Evolutionary conservation across 2,329 filamentous ascomycete genomes (phyloP), one percentile per base, ranked within the genome.

Genomic region (Fusarium subglutinans): DNA sequence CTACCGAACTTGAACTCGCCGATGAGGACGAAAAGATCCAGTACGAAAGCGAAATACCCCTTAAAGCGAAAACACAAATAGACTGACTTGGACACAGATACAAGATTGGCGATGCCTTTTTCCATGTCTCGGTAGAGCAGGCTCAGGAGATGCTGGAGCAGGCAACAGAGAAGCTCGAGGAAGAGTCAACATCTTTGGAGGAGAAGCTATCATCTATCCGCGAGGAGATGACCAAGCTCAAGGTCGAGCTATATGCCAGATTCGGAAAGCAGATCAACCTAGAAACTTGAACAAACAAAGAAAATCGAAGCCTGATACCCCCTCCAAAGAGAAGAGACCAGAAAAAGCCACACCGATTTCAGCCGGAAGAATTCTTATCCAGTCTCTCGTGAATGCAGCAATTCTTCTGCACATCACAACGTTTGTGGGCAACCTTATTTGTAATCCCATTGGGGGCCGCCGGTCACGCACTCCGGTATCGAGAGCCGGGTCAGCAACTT

Each of bases 231-330:
- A 90, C 91, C 72, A 88, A 93, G 82, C 87, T 99, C 74, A 99
- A 99, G 87, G 93, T 97, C 67, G 91, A 94, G 71, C 86, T 99
- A 70, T 99, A 99, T 84, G 95, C 95, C 40, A 91, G 97, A 71
- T 99, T 99, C 84, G 96, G 96, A 63, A 91, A 93, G 83, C 97
- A 95, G 82, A 99, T 99, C 87, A 99, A 99, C 84, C 87, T 98
- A 75, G 96, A 99, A 84, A 94, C 93, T 77, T 96, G 87, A 89
- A 66, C 61, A 54, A 41, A 59, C 61, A 54, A 41, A 66, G 65
- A 73, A 59, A 64, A 60, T 72, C 62, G 60, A 73, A 75, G 60
- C 51, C 40, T 75, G 63, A 72, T 72, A 74, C 71, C 70, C 66
- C 55, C 66, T 51, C n/a, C n/a, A 51, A 50, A 58, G 56, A 40